Evolutionary conservation across 2,329 filamentous ascomycete species (phyloP), one percentile per base, ranked within the genome.

Genomic region (Penicillium hesseltinei): DNA sequence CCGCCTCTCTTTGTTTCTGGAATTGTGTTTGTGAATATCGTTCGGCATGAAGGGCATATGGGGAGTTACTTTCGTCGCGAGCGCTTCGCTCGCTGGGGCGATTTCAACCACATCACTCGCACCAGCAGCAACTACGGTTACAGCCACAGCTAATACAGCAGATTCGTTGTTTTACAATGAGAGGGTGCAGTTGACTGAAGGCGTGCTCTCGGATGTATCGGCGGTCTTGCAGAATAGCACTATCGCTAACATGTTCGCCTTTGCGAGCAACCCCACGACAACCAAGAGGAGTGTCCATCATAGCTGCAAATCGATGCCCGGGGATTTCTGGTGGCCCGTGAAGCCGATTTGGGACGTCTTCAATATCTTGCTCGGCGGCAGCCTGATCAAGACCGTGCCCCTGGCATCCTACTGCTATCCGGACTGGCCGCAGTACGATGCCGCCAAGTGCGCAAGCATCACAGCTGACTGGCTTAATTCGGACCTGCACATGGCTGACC

Each of bases 201-300:
- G 62, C 7, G 68, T 71, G 2, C 60, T 77, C 25, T 60, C 63
- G 42, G 71, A 72, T 47, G 64, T 76, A 2, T 70, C 72, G 2
- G 57, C 63, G 4, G 56, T 68, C 25, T 44, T 61, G 29, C 31
- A 60, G 10, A 66, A 73, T 13, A 54, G 71, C 44, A 70, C 66
- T 33, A 59, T 72, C 17, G 62, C 76, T 11, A 60, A 66, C 4
- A 58, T 74, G 23, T 77, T 78, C 49, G 54, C 59, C 17, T 78
- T 78, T 44, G 68, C 60, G 11, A 38, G 11, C 13, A 33, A 33
- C 8, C 19, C 39, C 59, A 45, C 50, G 40, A 31, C 44, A 6
- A 0, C 9, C 44, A 62, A 63, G 40, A 58, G 55, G 7, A 80
- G 75, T 73, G 31, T 27, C 4, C 81, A 78, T 33, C 80, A 78